Base-by-base conservation (phyloP, 192 early-diverging fungal species). In the Linderina pennispora region DNA sequence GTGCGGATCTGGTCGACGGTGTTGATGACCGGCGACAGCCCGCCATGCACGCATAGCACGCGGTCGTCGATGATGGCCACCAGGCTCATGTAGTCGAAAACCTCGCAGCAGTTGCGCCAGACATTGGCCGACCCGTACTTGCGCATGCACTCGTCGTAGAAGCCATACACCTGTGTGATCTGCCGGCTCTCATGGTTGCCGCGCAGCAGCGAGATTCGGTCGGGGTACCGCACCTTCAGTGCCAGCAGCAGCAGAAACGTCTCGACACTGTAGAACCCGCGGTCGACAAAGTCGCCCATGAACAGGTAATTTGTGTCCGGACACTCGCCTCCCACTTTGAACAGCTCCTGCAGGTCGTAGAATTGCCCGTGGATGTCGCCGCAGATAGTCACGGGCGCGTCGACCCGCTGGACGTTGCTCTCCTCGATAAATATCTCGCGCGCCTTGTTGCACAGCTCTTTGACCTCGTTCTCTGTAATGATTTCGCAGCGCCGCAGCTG, bases 331-430 rank as follows among this genome's bases (percentile, higher is more conserved):
- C 94, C 94, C 45, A 93, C 90, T 48, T 75, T 69, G 56, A 98
- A 93, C 19, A 98, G 82, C 58, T 98, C 88, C 67, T 87, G 90
- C 23, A 98, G 70, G 68, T 98, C 94, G 69, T 92, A 86, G 62
- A 98, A 98, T 58, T 98, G 94, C 31, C 94, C 94, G 67, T 98
- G 94, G 57, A 98, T 98, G 56, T 98, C 94, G 40, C 94, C 94
- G 48, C 87, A 90, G 36, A 90, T 85, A 38, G 94, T 97, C 6
- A 95, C 91, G n/a, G 91, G 94, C 18, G 94, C 90, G 69, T 91
- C 90, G 6, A 95, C 87, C 40, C 84, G 79, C 65, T 95, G 92
- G 17, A 98, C 94, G 58, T 98, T 98, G 57, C 85, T 85, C 67
- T 98, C 94, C 56, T 98, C 94, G 22, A 92, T 80, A 15, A 98